These are phyloP conservation scores for Colletotrichum sp. DNA, from an alignment of 2,329 filamentous ascomycete genomes.

Conservation along the genomic window DNA sequence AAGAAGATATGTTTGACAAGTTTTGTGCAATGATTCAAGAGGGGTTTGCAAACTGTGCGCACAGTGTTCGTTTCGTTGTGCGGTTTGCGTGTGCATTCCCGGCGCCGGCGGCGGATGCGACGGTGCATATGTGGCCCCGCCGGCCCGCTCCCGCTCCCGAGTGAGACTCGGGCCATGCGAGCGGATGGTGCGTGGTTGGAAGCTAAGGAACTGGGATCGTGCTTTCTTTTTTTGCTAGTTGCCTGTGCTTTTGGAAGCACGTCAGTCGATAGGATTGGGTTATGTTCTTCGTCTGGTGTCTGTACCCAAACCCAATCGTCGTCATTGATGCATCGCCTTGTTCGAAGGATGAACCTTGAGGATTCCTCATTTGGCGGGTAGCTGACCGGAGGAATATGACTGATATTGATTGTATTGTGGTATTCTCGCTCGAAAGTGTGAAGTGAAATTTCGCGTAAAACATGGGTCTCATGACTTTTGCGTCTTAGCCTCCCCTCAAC, in stretches of 20 bases:
- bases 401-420: not conserved
- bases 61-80: not conserved
- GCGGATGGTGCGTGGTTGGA: not conserved
- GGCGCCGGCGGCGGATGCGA: not conserved
- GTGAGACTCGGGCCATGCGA: not conserved
- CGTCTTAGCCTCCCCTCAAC: not conserved
- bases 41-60: not conserved
- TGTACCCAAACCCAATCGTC: not conserved
- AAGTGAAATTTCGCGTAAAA: accelerated
- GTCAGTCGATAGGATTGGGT: not conserved
- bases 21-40: not conserved
- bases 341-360: too few species aligned
- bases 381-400: not conserved
- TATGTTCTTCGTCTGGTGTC: not conserved
- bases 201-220: not conserved
- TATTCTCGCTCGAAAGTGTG: not conserved
- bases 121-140: not conserved
- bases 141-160: not conserved
- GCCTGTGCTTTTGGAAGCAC: not conserved
- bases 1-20: not conserved
- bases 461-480: not conserved
- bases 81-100: not conserved
- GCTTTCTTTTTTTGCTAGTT: not conserved
- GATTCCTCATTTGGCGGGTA: too few species aligned
- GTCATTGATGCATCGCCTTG: too few species aligned